Evolutionary conservation across 371 early-diverging fungal species (phyloP), one percentile per base, ranked within the genome.

Genomic region (Apophysomyces ossiformis): DNA sequence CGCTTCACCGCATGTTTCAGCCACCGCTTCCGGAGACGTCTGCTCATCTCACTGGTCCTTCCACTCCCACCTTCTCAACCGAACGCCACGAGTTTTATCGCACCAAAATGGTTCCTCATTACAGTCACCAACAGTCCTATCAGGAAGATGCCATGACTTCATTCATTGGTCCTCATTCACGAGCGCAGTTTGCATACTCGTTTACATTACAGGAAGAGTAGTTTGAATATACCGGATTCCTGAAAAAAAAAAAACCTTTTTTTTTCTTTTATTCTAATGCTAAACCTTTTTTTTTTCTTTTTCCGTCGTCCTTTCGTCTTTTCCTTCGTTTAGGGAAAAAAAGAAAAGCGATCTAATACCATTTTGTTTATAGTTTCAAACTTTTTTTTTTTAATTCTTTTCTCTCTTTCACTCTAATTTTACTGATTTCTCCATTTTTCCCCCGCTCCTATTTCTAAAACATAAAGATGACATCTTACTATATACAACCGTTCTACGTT

Each of bases 81-180:
- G 54, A 50, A n/a, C 54, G 54, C 54, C 54, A 50, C 35, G 54
- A 50, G 54, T 50, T 50, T 21, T 50, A 50, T 21, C 54, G 54
- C n/a, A 18, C 54, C 54, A 50, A 50, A 21, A 50, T 50, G 54
- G 54, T 50, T 9, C 54, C 54, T 21, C 54, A 50, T 50, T 21
- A 50, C 21, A 50, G 54, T 0, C 54, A 50, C 21, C 54, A 50
- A 50, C 54, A 50, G 21, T 50, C 54, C 11, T 50, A 50, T 50
- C 54, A 16, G 2, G 54, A 50, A 9, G 54, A 50, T 9, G 21
- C 21, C 7, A 50, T 50, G 54, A 50, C 16, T 50, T 32, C 54
- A 32, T 18, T 50, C 54, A 50, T 50, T n/a, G 21, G 54, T 11
- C 54, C 16, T 50, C 54, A 50, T 21, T 50, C 54, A 50, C 54